These are phyloP conservation scores for Buddleja alternifolia DNA, from an alignment of 257 asterid species.

Conservation along the genomic window DNA sequence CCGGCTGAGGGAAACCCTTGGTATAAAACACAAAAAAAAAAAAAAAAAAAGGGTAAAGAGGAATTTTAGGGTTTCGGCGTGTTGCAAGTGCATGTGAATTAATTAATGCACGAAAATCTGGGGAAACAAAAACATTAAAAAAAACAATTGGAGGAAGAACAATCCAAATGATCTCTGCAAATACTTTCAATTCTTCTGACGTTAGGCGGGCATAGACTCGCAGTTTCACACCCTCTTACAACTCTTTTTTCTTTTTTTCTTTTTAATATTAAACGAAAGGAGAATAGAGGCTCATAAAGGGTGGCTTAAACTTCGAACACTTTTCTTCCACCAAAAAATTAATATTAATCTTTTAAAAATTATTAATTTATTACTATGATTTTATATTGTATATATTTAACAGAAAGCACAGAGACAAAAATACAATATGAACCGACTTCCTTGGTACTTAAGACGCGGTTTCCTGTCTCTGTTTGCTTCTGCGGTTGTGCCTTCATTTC, in stretches of 20 bases:
- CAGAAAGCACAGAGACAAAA: not conserved
- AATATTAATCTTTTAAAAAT: not conserved
- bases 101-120: slow-evolving; percentile 42
- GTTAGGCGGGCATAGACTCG: slow-evolving; percentile 43
- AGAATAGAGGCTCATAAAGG: slow-evolving; percentile 30
- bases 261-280: slow-evolving; percentile 36
- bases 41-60: slow-evolving; percentile 12
- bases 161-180: slow-evolving; percentile 36
- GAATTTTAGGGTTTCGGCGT: slow-evolving; percentile 36
- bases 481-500: slow-evolving; percentile 10
- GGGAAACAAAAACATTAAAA: slow-evolving; percentile 22
- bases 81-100: slow-evolving; percentile 39
- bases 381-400: not conserved
- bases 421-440: slow-evolving; percentile 30
- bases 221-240: slow-evolving; percentile 32
- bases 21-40: not conserved
- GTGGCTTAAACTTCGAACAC: slow-evolving; percentile 42
- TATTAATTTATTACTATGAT: not conserved
- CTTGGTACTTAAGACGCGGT: slow-evolving; percentile 24
- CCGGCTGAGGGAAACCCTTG: no score
- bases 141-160: not conserved
- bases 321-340: not conserved
- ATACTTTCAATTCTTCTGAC: slow-evolving; percentile 34
- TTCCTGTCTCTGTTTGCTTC: slow-evolving; percentile 24
- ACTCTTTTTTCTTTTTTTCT: not conserved